Base-by-base conservation (phyloP, 768 basidiomycete genomes). In the Phaeolepiota aurea region DNA sequence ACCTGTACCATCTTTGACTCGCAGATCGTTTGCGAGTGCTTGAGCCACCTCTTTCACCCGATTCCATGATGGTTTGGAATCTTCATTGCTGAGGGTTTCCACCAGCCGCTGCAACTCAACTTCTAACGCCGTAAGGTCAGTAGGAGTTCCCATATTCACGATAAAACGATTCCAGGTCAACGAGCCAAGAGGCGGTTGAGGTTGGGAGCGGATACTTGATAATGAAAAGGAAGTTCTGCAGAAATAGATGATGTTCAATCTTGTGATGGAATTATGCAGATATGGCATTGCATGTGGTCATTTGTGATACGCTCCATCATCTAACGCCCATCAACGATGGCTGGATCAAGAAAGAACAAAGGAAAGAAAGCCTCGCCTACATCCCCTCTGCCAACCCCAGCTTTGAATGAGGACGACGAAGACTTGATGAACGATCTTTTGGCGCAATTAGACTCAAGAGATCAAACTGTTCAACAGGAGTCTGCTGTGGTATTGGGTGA, bases 371-470 rank as follows among this genome's bases (percentile, higher is more conserved):
- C 51, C 16, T 31, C 28, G 28, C 9, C 28, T 31, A 54, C 56
- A 12, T 44, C 57, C 1, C 56, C 64, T 20, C 50, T 62, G 1
- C 44, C 44, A 20, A 48, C n/a, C n/a, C n/a, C n/a, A n/a, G n/a
- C n/a, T n/a, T n/a, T 55, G 44, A 47, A 55, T 20, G 48, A 48
- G 14, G 69, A 72, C 32, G 74, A 82, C 41, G 73, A 77, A 33
- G 71, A 72, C 7, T 68, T 90, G 35, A 68, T 90, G 65, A 74
- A 87, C 48, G 81, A 87, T 50, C 74, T 93, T 1, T 59, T 91
- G 35, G 72, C 78, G 4, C 82, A 87, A 55, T 76, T 93, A 19
- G 85, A 88, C 50, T 75, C 76, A 4, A 64, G 70, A 47, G 71
- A 87, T 48, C 48, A 65, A 37, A 58, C 63, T 32, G 66, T 72